Conservation (phyloP, 208 protist species). For the Wallacemonas collosoma region DNA sequence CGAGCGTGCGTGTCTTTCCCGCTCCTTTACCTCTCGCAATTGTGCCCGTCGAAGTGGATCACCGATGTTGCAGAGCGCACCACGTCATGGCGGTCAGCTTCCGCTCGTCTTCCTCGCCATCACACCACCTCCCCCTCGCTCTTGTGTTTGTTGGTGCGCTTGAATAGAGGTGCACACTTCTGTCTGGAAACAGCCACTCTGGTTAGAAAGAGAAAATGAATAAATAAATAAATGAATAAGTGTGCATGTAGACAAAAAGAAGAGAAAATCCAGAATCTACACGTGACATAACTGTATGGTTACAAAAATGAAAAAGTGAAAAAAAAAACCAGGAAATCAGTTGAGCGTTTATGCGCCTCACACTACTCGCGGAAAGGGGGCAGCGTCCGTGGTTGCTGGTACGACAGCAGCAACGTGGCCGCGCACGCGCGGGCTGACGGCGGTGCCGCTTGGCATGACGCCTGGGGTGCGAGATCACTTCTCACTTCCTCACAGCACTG, state of each 20-base stretch:
- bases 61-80: too few relatives aligned
- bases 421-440: neutral
- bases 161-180: too few relatives aligned
- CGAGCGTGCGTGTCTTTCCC: too few relatives aligned
- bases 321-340: neutral
- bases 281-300: neutral
- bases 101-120: too few relatives aligned
- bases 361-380: neutral
- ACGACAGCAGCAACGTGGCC: neutral
- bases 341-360: too few relatives aligned
- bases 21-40: too few relatives aligned
- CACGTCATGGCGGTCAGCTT: too few relatives aligned
- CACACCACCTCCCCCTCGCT: too few relatives aligned
- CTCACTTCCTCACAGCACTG: neutral
- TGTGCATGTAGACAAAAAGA: conserved; percentile 23
- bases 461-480: neutral
- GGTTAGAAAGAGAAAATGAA: neutral
- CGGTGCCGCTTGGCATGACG: neutral
- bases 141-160: too few relatives aligned
- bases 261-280: neutral
- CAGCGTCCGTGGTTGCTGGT: neutral
- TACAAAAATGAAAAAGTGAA: conserved; percentile 10
- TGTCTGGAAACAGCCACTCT: too few relatives aligned
- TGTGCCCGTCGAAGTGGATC: too few relatives aligned
- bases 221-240: neutral